Conservation (phyloP, 345 rosid species). For the Eucalyptus erythrocorys region DNA sequence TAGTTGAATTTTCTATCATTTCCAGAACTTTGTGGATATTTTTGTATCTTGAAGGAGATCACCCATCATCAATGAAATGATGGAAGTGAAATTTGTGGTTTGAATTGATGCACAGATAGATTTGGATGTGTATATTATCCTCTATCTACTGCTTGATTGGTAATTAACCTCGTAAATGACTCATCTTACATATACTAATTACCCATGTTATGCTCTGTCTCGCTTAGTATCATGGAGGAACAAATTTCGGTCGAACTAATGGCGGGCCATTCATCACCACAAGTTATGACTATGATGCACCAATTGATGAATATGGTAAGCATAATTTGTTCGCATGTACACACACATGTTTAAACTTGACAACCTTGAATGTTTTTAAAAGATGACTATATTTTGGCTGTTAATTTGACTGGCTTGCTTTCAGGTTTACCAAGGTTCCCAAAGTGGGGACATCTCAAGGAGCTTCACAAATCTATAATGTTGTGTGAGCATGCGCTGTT, state of each 20-base stretch:
- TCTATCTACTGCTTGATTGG: not conserved
- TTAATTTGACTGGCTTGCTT: not conserved
- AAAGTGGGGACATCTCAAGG: no score
- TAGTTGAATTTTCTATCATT: not conserved
- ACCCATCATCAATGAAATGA: not conserved
- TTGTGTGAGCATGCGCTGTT: no score
- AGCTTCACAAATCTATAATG: no score
- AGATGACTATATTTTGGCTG: not conserved
- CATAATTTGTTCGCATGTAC: not conserved
- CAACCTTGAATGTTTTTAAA: not conserved
- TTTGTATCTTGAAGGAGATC: not conserved
- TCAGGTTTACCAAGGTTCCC: no score
- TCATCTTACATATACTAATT: not conserved
- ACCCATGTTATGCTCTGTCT: not conserved
- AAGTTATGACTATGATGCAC: conserved; percentile 97
- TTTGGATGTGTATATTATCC: not conserved
- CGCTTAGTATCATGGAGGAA: conserved; percentile 89
- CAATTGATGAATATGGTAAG: conserved; percentile 94
- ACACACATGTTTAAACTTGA: no score
- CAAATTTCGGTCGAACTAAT: conserved; percentile 89
- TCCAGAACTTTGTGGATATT: not conserved
- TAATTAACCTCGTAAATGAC: not conserved
- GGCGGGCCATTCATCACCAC: conserved; percentile 96
- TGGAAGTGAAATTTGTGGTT: not conserved
- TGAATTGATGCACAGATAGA: not conserved